phyloP scores from a whole-genome alignment of 352 stramenopile genomes.

The Paralagenidium karlingii region DNA sequence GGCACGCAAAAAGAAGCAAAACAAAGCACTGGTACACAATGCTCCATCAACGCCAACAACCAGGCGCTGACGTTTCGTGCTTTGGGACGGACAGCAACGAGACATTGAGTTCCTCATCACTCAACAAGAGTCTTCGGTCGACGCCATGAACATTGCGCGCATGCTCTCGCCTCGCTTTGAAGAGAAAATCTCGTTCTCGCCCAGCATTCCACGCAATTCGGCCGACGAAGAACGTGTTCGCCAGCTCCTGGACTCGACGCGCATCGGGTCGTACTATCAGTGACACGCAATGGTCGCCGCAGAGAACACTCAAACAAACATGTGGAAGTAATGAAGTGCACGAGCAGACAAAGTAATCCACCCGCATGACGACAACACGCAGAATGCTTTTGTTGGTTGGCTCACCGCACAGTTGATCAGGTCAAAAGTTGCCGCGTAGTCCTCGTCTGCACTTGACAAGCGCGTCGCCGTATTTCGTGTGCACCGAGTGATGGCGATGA shows the following conservation, averaged over 20 bases:
- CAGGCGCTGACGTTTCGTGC: not conserved
- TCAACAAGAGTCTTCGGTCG: constrained; percentile 60
- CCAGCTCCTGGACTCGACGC: constrained; percentile 29
- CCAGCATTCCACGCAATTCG: constrained; percentile 35
- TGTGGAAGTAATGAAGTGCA: too few species aligned
- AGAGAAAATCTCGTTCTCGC: constrained; percentile 37
- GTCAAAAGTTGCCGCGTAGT: constrained; percentile 21
- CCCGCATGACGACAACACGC: too few species aligned
- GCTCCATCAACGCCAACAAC: not conserved
- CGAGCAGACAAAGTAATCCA: too few species aligned
- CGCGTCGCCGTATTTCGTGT: constrained; percentile 65
- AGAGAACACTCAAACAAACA: too few species aligned
- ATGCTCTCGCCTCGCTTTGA: constrained; percentile 66
- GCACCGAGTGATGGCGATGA: constrained; percentile 26
- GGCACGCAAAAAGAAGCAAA: constrained; percentile 30
- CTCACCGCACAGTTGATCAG: not conserved
- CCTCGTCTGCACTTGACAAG: constrained; percentile 35
- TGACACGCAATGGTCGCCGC: too few species aligned
- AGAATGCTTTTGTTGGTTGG: not conserved
- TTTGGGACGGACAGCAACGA: constrained; percentile 13
- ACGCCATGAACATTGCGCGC: constrained; percentile 69
- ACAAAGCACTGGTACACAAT: too few species aligned
- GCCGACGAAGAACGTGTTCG: constrained; percentile 44
- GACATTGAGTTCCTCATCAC: constrained; percentile 46
- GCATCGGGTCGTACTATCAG: constrained; percentile 57